Conservation (phyloP, 2,329 filamentous ascomycete species). For the Pseudocercospora crystallina region DNA sequence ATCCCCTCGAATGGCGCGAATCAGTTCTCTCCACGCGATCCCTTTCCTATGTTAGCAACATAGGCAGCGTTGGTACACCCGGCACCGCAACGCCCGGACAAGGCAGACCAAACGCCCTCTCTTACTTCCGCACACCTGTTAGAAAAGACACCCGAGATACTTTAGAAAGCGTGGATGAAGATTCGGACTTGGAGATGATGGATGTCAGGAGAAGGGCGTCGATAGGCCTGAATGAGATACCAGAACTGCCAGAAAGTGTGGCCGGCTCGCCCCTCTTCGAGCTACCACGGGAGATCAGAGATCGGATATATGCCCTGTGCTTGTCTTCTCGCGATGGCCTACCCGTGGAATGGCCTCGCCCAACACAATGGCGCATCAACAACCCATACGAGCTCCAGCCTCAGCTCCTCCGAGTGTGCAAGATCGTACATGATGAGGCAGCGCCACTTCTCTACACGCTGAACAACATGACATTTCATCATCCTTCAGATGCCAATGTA, state of each 20-base stretch:
- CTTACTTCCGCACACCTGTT: constrained; percentile 16
- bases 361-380: constrained; percentile 8
- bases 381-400: constrained; percentile 28
- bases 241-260: constrained; percentile 32
- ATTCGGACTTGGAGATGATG: constrained; percentile 28
- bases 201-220: constrained; percentile 5
- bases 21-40: constrained; percentile 36
- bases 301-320: constrained; percentile 35
- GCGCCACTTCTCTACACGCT: constrained; percentile 36
- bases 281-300: constrained; percentile 38
- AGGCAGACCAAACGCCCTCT: constrained; percentile 19
- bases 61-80: constrained; percentile 16
- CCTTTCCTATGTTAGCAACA: constrained; percentile 34
- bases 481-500: constrained; percentile 41
- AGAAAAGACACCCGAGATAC: constrained; percentile 26
- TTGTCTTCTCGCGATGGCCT: constrained; percentile 30
- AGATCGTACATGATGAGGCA: constrained; percentile 34
- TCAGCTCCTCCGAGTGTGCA: constrained; percentile 33
- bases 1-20: too few species aligned
- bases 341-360: constrained; percentile 35
- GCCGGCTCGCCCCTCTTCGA: constrained; percentile 34
- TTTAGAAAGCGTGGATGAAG: constrained; percentile 27
- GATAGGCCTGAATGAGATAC: constrained; percentile 15
- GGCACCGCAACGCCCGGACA: constrained; percentile 6
- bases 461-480: constrained; percentile 37